Evolutionary conservation across 2,329 filamentous ascomycete genomes (phyloP).

Genomic region (Ophiobolus disseminans): DNA sequence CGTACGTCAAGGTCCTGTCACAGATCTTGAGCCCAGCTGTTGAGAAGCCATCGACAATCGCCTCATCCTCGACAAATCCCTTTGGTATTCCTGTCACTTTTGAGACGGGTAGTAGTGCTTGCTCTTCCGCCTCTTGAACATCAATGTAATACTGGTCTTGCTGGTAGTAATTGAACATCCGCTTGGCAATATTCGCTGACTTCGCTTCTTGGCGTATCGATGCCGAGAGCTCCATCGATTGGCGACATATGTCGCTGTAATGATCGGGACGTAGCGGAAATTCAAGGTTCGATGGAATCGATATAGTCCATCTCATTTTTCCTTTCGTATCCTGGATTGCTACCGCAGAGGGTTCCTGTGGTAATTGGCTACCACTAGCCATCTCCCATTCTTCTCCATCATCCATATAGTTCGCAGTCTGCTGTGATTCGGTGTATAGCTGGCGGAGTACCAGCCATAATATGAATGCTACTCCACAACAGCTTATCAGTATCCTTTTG

Average conservation of each 20-base stretch:
- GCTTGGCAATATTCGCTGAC: conserved; percentile 34
- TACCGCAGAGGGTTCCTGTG: conserved; percentile 75
- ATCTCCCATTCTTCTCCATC: conserved; percentile 66
- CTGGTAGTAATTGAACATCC: conserved; percentile 62
- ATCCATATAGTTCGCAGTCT: conserved; percentile 20
- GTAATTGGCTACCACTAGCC: conserved; percentile 70
- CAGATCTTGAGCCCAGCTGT: conserved; percentile 62
- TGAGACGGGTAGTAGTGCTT: conserved; percentile 64
- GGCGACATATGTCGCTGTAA: conserved; percentile 73
- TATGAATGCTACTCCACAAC: conserved; percentile 55
- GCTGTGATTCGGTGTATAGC: conserved; percentile 32
- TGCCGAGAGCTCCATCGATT: conserved; percentile 70
- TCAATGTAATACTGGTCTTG: conserved; percentile 76
- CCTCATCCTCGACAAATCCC: conserved; percentile 48
- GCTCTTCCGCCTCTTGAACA: conserved; percentile 71
- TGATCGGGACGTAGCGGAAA: conserved; percentile 73
- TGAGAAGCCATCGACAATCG: conserved; percentile 37
- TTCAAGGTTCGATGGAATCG: conserved; percentile 69
- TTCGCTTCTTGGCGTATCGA: conserved; percentile 49
- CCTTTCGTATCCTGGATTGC: conserved; percentile 71
- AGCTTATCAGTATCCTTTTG: conserved; percentile 63
- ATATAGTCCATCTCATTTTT: conserved; percentile 78
- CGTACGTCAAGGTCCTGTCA: conserved; percentile 75
- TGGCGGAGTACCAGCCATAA: conserved; percentile 58
- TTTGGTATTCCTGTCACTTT: conserved; percentile 49